Conservation (phyloP, 2,329 filamentous ascomycete genomes). For the Ophiostoma sp. region DNA sequence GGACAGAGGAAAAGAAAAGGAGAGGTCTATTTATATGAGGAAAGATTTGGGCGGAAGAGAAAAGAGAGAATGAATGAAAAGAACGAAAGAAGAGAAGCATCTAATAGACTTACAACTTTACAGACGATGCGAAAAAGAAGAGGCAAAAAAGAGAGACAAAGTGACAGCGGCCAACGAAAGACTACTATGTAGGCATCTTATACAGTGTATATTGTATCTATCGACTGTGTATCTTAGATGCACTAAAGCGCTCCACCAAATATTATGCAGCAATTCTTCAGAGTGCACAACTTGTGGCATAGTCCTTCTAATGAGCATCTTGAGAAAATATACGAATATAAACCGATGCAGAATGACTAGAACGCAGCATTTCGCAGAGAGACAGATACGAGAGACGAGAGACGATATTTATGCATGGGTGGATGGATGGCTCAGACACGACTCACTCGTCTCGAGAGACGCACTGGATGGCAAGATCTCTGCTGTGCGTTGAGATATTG, state of each 20-base stretch:
- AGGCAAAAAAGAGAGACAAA: background rate
- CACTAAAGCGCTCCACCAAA: background rate
- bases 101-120: background rate
- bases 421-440: too few relatives aligned
- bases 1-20: background rate
- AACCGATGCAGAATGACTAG: background rate
- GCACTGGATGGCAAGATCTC: too few relatives aligned
- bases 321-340: too few relatives aligned
- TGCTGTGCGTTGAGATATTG: too few relatives aligned
- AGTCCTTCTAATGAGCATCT: background rate
- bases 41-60: background rate
- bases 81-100: too few relatives aligned
- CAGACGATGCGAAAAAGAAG: background rate
- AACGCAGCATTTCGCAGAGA: background rate
- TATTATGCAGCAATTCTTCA: conserved; percentile 5
- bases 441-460: too few relatives aligned
- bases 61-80: background rate
- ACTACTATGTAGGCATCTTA: background rate
- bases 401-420: background rate
- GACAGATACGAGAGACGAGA: too few relatives aligned
- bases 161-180: too few relatives aligned
- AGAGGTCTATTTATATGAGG: background rate
- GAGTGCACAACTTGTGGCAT: background rate
- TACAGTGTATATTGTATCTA: background rate
- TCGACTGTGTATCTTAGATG: background rate